phyloP scores from a whole-genome alignment of 768 basidiomycete genomes.

The Tremella yokohamensis region DNA sequence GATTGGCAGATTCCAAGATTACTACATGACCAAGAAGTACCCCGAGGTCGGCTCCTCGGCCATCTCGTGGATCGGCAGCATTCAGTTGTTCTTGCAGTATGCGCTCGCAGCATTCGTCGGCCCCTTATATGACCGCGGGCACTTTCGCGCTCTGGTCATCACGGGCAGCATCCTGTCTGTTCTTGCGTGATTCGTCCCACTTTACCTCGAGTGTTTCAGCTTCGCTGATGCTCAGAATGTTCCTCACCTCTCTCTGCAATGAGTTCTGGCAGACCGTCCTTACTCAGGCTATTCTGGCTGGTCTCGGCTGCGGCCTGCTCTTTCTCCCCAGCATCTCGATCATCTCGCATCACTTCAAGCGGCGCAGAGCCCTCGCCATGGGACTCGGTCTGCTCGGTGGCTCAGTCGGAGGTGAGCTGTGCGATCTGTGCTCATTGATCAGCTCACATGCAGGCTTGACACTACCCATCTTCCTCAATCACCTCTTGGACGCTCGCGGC shows the following conservation, averaged over 20 bases:
- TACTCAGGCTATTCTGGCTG: conserved; percentile 35
- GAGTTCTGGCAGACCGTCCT: conserved; percentile 37
- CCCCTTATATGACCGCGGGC: conserved; percentile 50
- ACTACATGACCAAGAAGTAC: conserved; percentile 45
- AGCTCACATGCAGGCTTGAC: background rate
- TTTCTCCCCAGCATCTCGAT: conserved; percentile 58
- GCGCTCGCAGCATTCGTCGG: conserved; percentile 43
- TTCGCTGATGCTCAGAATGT: conserved; percentile 9
- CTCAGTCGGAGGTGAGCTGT: conserved; percentile 40
- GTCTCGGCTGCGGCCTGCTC: conserved; percentile 58
- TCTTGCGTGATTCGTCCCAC: conserved; percentile 17
- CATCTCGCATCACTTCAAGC: conserved; percentile 56
- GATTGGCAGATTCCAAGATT: conserved; percentile 51
- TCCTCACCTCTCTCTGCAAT: conserved; percentile 35
- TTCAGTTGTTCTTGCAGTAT: conserved; percentile 50
- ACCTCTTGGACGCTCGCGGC: conserved; percentile 23
- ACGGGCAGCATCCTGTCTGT: conserved; percentile 30
- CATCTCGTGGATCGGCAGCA: conserved; percentile 51
- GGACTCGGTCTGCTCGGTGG: conserved; percentile 54
- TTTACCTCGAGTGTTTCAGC: background rate
- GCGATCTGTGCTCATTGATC: too few species aligned
- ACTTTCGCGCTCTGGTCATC: conserved; percentile 32
- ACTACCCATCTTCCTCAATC: conserved; percentile 51
- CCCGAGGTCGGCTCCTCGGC: conserved; percentile 41
- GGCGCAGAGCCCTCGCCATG: conserved; percentile 54